A percentile compares a stretch with the other conserved stretches of the same genome.
These are phyloP conservation scores for Phaseolus lunatus DNA, from an alignment of 306 rosid genomes.

Conservation along the genomic window DNA sequence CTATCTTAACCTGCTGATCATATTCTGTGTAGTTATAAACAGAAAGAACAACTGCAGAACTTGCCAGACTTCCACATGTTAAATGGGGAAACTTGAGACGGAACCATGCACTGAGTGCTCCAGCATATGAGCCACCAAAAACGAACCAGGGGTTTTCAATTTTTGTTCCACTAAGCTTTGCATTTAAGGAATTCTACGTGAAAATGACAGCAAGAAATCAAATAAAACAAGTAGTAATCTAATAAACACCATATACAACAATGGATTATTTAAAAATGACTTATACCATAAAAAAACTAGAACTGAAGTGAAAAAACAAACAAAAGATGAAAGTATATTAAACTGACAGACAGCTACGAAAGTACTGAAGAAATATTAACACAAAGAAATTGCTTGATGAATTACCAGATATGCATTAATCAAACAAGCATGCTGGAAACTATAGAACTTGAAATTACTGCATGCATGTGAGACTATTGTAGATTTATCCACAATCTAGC, in stretches of 20 bases:
- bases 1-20: conserved; percentile 76
- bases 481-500: too few relatives aligned
- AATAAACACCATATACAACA: conserved; percentile 26
- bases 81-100: conserved; percentile 95
- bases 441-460: too few relatives aligned
- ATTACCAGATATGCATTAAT: too few relatives aligned
- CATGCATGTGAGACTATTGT: too few relatives aligned
- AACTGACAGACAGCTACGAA: too few relatives aligned
- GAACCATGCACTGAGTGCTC: conserved; percentile 99
- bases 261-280: not conserved
- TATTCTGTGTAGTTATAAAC: conserved; percentile 76
- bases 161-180: conserved; percentile 62
- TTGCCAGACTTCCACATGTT: conserved; percentile 98
- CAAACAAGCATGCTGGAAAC: too few relatives aligned
- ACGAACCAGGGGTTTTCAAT: conserved; percentile 84
- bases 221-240: conserved; percentile 1
- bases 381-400: too few relatives aligned
- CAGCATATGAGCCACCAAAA: conserved; percentile 82
- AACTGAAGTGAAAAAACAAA: conserved; percentile 19
- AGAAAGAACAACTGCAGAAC: conserved; percentile 94
- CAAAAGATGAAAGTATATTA: not conserved
- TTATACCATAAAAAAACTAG: conserved; percentile 9
- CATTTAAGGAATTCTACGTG: conserved; percentile 67
- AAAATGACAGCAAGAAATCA: conserved; percentile 26
- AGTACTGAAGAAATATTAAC: too few relatives aligned